These are phyloP conservation scores for Protomyces arabidopsidicola DNA, from an alignment of 1,139 yeast species.

Conservation along the genomic window DNA sequence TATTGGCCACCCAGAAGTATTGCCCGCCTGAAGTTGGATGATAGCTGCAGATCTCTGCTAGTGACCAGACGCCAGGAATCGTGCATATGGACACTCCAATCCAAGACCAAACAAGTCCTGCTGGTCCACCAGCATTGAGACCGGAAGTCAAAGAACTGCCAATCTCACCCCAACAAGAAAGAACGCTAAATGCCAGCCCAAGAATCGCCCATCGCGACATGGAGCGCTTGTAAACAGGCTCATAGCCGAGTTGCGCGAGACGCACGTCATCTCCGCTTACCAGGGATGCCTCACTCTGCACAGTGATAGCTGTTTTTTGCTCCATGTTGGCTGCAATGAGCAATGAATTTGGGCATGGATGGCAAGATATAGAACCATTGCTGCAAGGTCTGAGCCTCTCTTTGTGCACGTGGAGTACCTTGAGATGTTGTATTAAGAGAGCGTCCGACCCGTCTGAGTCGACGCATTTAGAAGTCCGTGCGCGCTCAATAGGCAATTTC, in stretches of 20 bases:
- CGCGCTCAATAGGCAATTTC: too few species aligned
- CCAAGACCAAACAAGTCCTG: conserved; percentile 68
- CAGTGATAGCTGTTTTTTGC: too few species aligned
- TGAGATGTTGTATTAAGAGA: too few species aligned
- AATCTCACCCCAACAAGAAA: conserved; percentile 43
- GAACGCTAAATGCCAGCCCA: conserved; percentile 42
- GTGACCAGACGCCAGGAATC: conserved; percentile 53
- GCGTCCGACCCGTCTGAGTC: too few species aligned
- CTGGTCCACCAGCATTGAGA: conserved; percentile 42
- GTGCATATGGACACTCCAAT: conserved; percentile 56
- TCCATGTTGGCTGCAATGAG: too few species aligned
- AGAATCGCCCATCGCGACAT: conserved; percentile 41
- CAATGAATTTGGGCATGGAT: too few species aligned
- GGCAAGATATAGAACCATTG: too few species aligned
- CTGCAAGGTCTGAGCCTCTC: too few species aligned
- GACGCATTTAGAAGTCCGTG: too few species aligned
- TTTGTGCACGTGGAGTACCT: too few species aligned
- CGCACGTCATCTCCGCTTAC: conserved; percentile 31
- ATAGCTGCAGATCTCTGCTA: conserved; percentile 61
- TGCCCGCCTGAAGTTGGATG: conserved; percentile 55
- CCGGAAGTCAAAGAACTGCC: conserved; percentile 42
- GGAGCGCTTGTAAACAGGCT: conserved; percentile 42
- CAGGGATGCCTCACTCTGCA: too few species aligned
- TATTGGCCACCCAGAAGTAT: conserved; percentile 36
- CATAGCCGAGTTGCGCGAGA: conserved; percentile 41